Conservation (phyloP, 2,329 filamentous ascomycete species). For the Coleophoma eucalyptorum region DNA sequence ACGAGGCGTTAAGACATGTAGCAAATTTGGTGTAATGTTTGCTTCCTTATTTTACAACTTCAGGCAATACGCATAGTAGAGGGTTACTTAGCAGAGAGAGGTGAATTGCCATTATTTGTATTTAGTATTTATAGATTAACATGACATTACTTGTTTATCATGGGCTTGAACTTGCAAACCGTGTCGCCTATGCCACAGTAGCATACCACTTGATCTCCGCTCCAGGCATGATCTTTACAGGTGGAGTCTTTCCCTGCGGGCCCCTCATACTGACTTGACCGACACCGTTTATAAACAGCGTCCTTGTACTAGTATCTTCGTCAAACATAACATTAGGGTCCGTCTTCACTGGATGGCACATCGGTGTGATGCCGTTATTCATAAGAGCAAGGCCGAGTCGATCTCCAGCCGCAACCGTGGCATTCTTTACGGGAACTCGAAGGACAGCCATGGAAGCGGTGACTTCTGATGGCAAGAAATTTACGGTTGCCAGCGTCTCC, state of each 20-base stretch:
- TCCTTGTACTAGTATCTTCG: conserved; percentile 4
- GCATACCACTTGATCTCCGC: conserved; percentile 16
- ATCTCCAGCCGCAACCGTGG: conserved; percentile 10
- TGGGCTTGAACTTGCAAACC: no score
- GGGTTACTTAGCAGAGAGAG: no score
- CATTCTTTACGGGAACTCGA: conserved; percentile 4
- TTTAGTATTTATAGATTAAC: no score
- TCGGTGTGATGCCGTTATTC: conserved; percentile 9
- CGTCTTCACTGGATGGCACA: conserved; percentile 10
- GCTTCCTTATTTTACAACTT: no score
- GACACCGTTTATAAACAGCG: conserved; percentile 15
- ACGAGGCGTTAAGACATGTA: no score
- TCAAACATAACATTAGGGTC: not conserved
- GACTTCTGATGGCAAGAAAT: conserved; percentile 3
- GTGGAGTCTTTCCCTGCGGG: conserved; percentile 6
- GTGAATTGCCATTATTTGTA: no score
- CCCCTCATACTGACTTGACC: conserved; percentile 11
- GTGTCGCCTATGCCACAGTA: not conserved
- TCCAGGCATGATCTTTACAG: conserved; percentile 5
- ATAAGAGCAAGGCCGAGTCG: conserved; percentile 14
- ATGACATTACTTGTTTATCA: no score
- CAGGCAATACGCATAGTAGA: no score
- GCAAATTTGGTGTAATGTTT: no score
- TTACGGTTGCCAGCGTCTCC: conserved; percentile 13
- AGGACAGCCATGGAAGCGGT: conserved; percentile 8